Evolutionary conservation across 805 yeast genomes (phyloP).

Genomic region (Candida railenensis): DNA sequence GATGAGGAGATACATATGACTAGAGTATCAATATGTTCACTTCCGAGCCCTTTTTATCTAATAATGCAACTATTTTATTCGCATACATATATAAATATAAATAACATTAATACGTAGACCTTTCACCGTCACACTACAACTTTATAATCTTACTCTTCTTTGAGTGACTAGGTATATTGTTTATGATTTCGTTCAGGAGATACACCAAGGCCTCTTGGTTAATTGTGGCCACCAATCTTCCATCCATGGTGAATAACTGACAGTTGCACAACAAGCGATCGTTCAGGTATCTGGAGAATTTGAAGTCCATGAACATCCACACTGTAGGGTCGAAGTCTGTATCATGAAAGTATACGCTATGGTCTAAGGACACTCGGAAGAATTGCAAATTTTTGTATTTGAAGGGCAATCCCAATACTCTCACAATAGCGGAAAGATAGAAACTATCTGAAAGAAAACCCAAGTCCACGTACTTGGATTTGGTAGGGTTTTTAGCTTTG

Average conservation of each 20-base stretch:
- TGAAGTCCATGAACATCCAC: constrained; percentile 36
- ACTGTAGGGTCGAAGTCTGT: constrained; percentile 32
- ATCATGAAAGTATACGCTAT: constrained; percentile 35
- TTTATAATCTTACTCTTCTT: not conserved
- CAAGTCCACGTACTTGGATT: constrained; percentile 18
- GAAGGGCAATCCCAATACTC: constrained; percentile 23
- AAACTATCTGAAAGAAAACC: constrained; percentile 31
- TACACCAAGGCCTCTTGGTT: constrained; percentile 33
- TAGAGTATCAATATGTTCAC: not conserved
- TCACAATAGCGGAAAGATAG: constrained; percentile 25
- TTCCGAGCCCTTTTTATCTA: too few relatives aligned
- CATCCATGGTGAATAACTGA: constrained; percentile 25
- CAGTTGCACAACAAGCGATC: constrained; percentile 32
- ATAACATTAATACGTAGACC: not conserved
- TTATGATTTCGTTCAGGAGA: not conserved
- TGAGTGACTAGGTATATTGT: not conserved
- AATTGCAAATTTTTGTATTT: constrained; percentile 15
- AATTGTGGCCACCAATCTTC: constrained; percentile 27
- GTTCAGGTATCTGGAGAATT: constrained; percentile 29
- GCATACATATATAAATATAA: not conserved
- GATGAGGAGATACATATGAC: too few relatives aligned
- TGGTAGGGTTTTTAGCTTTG: constrained; percentile 20
- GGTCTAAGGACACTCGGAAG: constrained; percentile 40
- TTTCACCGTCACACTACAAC: constrained; percentile 2
- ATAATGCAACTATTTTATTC: not conserved